Evolutionary conservation across 352 stramenopile genomes (phyloP), one percentile per base, ranked within the genome.

Genomic region (Globisporangium middletonii): DNA sequence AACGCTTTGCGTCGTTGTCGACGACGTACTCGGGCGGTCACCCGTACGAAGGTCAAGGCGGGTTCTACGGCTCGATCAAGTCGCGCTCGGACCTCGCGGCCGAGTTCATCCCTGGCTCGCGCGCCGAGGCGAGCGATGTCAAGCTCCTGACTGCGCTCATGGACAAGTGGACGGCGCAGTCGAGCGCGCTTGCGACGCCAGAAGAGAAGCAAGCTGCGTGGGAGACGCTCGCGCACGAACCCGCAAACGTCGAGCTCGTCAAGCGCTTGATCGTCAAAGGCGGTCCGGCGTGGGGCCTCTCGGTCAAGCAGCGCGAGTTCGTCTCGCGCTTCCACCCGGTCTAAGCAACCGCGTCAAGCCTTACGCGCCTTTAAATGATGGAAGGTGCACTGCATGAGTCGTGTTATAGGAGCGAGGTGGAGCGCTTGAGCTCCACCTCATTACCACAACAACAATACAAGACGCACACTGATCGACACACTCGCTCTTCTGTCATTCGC

Each of bases 21-120:
- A 93, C 83, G 53, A 95, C 85, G 51, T 97, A 97, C 69, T 93
- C 80, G 19, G 88, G 86, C 54, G 89, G 89, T 43, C 89, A 97
- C 67, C 79, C 89, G 16, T 88, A 69, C 46, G 85, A 95, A 63
- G 89, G 89, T 43, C 89, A 97, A 62, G 89, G 89, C 45, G 89
- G 89, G 51, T 97, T 93, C 69, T 97, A 97, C 67, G 89, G 86
- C 51, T 87, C 83, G 28, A 75, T 86, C 58, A 90, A 91, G 62
- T 79, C 83, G 63, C 80, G 83, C 48, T 89, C 83, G 8, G 80
- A 93, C 56, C 65, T 74, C 57, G 62, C 66, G 50, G 73, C 82
- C 51, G 74, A 80, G 64, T 89, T 92, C 59, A 63, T 65, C 52
- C 80, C 77, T 0, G 80, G 83, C 26, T 80, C 72, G 44, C 80